phyloP scores from a whole-genome alignment of 2,329 filamentous ascomycete species.

The Thermothelomyces thermophilus region DNA sequence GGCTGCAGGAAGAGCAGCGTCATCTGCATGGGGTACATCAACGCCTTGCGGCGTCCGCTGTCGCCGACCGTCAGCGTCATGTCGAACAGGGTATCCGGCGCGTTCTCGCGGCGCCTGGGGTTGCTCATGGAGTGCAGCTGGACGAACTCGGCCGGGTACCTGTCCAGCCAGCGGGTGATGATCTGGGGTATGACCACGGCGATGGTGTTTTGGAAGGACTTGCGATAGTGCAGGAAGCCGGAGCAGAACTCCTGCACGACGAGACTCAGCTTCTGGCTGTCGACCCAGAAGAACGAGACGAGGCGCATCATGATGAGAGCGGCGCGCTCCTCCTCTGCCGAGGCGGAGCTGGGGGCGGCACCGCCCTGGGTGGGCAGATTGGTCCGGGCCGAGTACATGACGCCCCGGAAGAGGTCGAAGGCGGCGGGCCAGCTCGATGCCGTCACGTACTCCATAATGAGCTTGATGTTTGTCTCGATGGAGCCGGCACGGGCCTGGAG shows the following conservation, averaged over 20 bases:
- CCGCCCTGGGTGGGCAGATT: conserved; percentile 35
- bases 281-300: conserved; percentile 59
- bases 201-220: conserved; percentile 56
- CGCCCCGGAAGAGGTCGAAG: conserved; percentile 51
- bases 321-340: conserved; percentile 45
- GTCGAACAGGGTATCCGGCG: conserved; percentile 61
- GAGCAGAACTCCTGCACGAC: conserved; percentile 61
- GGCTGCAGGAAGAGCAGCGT: conserved; percentile 57
- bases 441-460: conserved; percentile 56
- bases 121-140: conserved; percentile 51
- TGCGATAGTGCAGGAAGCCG: conserved; percentile 60
- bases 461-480: conserved; percentile 50
- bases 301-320: conserved; percentile 52
- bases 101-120: conserved; percentile 53
- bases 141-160: conserved; percentile 58
- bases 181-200: conserved; percentile 56
- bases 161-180: conserved; percentile 60
- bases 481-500: conserved; percentile 36
- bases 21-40: conserved; percentile 57
- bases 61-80: conserved; percentile 59
- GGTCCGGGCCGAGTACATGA: conserved; percentile 46
- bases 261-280: conserved; percentile 53
- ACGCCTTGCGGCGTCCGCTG: conserved; percentile 46
- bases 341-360: conserved; percentile 32
- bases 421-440: conserved; percentile 56